A percentile compares a stretch with the other conserved stretches of the same genome.
Conservation (phyloP, 805 yeast genomes). For the Middelhovenomyces tepae region DNA sequence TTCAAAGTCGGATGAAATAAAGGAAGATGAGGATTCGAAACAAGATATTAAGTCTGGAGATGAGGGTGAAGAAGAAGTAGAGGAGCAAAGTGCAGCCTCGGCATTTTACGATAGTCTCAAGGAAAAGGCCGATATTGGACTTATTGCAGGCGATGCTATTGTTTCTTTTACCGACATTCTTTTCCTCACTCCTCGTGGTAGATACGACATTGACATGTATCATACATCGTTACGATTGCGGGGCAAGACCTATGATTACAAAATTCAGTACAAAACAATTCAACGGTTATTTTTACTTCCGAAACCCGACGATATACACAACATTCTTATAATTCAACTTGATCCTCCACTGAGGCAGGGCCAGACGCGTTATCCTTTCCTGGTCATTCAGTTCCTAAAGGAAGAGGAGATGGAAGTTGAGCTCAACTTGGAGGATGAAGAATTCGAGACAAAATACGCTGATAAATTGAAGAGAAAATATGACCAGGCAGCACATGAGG, state of each 20-base stretch:
- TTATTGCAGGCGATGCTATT: slow-evolving; percentile 88
- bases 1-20: slow-evolving; percentile 32
- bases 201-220: slow-evolving; percentile 94
- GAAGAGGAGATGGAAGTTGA: slow-evolving; percentile 91
- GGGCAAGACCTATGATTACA: slow-evolving; percentile 97
- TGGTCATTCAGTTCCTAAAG: slow-evolving; percentile 78
- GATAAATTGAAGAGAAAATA: slow-evolving; percentile 63
- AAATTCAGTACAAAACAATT: slow-evolving; percentile 80
- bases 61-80: slow-evolving; percentile 30
- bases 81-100: slow-evolving; percentile 63
- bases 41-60: slow-evolving; percentile 24
- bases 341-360: slow-evolving; percentile 98
- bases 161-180: slow-evolving; percentile 86
- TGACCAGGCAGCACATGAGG: slow-evolving; percentile 79
- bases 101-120: slow-evolving; percentile 84
- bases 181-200: slow-evolving; percentile 96
- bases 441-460: slow-evolving; percentile 65
- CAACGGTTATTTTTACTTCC: slow-evolving; percentile 89
- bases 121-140: slow-evolving; percentile 91
- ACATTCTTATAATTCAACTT: slow-evolving; percentile 76
- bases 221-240: slow-evolving; percentile 78
- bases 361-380: slow-evolving; percentile 89
- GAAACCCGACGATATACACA: slow-evolving; percentile 88
- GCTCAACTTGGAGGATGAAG: slow-evolving; percentile 75
- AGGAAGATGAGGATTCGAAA: slow-evolving; percentile 20